Evolutionary conservation across 805 yeast genomes (phyloP).

Genomic region (Schwanniomyces pseudopolymorphus): DNA sequence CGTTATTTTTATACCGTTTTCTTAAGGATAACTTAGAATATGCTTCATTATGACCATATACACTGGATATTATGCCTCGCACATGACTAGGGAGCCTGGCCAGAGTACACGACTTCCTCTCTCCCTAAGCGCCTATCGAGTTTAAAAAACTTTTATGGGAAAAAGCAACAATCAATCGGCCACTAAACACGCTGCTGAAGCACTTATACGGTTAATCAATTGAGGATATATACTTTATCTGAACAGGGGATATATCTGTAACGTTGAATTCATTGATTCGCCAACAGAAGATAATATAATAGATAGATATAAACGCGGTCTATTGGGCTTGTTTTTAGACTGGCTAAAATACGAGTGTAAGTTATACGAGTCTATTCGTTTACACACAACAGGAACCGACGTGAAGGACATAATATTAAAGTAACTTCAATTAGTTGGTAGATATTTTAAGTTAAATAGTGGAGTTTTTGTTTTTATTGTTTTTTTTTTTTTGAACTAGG

Average conservation of each 20-base stretch:
- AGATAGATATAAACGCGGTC: neutral
- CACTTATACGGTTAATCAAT: neutral
- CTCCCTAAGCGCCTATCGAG: conserved; percentile 1
- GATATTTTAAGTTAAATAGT: neutral
- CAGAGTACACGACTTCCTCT: conserved; percentile 4
- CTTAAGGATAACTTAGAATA: neutral
- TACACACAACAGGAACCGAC: neutral
- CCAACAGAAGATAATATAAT: neutral
- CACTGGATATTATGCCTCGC: neutral
- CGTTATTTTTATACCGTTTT: neutral
- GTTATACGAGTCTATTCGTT: neutral
- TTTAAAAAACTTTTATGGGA: neutral
- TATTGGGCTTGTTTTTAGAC: neutral
- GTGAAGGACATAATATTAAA: neutral
- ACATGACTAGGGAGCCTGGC: neutral
- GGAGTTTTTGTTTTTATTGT: neutral
- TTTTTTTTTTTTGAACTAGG: neutral
- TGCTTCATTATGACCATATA: neutral
- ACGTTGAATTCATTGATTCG: neutral
- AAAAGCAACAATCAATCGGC: neutral
- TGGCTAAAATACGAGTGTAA: neutral
- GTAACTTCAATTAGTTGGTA: neutral
- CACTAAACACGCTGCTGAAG: neutral
- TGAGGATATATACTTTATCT: neutral
- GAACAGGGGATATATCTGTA: neutral